Conservation (phyloP, 2,329 filamentous ascomycete genomes). For the Fusarium sororula region DNA sequence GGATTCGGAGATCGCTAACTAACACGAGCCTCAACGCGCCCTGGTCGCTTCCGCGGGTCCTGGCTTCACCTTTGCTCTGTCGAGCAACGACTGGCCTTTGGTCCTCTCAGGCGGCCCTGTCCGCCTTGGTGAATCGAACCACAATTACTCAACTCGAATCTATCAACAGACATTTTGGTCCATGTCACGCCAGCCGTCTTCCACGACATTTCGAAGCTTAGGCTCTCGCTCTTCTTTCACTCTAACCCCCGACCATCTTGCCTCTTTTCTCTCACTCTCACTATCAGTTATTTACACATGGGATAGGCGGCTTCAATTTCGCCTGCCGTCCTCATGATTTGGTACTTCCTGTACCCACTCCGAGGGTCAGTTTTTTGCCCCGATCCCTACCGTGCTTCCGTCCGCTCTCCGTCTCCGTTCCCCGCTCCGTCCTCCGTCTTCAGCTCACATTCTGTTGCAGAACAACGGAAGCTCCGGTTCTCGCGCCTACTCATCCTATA, state of each 20-base stretch:
- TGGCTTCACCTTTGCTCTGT: constrained; percentile 15
- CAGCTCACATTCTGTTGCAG: constrained; percentile 52
- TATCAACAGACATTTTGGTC: constrained; percentile 25
- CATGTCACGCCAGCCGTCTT: constrained; percentile 39
- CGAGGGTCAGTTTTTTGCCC: constrained; percentile 68
- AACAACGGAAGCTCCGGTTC: constrained; percentile 77
- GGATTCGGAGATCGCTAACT: constrained; percentile 23
- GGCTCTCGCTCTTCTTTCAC: constrained; percentile 15
- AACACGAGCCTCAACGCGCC: constrained; percentile 34
- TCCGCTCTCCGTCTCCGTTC: constrained; percentile 17
- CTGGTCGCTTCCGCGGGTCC: constrained; percentile 16
- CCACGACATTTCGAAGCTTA: constrained; percentile 19
- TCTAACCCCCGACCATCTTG: constrained; percentile 1
- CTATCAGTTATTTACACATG: constrained; percentile 31
- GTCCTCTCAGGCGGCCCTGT: constrained; percentile 27
- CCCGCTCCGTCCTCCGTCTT: constrained; percentile 14
- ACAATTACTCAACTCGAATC: constrained; percentile 13
- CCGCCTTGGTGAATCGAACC: constrained; percentile 36
- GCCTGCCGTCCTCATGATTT: constrained; percentile 66
- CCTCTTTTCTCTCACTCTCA: constrained; percentile 6
- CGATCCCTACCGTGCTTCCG: constrained; percentile 14
- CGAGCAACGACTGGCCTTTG: constrained; percentile 27
- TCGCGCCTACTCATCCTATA: constrained; percentile 71
- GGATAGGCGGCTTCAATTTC: constrained; percentile 25
- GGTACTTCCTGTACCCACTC: constrained; percentile 80